Evolutionary conservation across 495 filamentous ascomycete genomes (phyloP), one percentile per base, ranked within the genome.

Genomic region (Clavariopsis aquatica): DNA sequence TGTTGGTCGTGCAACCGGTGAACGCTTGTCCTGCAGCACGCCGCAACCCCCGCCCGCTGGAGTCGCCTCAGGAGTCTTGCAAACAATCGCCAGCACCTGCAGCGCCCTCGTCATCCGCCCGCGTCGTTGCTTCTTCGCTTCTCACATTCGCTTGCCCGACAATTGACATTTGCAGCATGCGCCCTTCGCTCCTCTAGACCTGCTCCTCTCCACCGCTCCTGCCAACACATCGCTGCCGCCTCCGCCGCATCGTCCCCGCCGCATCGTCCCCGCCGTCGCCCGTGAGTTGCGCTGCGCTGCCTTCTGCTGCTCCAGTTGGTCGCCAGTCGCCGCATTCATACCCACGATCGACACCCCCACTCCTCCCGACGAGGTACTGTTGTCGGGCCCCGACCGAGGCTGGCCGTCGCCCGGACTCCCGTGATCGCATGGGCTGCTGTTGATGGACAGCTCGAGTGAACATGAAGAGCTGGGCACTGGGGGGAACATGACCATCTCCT

Each of bases 31-130:
- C 6, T 29, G 2, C 29, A 23, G 31, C 52, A 38, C 51, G 51
- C 51, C n/a, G 51, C 51, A 53, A 24, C 51, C 51, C 26, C 26
- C 52, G n/a, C n/a, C n/a, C n/a, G n/a, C 31, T 23, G 20, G 6
- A 24, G 17, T 23, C 28, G 52, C 55, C 47, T 65, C 62, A 65
- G 62, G 62, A 65, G 62, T 43, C 34, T 59, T 49, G 28, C 55
- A 24, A 65, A 52, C 52, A 51, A 41, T 60, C 52, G 62, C 17
- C 55, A 15, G 49, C 53, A 54, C 62, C 62, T 22, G 31, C 62
- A 53, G 54, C 47, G 49, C 54, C 45, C 34, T 20, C 53, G 34
- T n/a, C n/a, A 1, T 26, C 2, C 56, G 2, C 38, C 17, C 22
- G 9, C 38, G 38, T 17, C 38, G 38, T 43, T 17, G 38, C 38